A percentile compares a stretch with the other conserved stretches of the same genome.
Conservation (phyloP, 257 asterid species). For the Gentiana dahurica region DNA sequence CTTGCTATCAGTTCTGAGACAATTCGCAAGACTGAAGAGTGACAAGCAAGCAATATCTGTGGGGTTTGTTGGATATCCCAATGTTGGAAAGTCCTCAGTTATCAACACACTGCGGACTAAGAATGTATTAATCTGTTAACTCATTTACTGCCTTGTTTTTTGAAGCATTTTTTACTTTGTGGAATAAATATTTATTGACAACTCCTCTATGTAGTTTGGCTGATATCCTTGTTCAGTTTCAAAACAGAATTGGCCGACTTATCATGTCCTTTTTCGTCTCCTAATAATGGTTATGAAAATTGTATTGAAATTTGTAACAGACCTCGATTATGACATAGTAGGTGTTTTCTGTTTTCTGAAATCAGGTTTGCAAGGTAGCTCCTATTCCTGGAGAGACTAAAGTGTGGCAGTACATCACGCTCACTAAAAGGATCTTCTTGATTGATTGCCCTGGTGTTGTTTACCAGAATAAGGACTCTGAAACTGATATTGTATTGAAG, state of each 20-base stretch:
- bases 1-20: conserved; percentile 81
- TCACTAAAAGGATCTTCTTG: conserved; percentile 79
- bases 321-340: not conserved
- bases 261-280: too few species aligned
- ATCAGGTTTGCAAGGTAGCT: conserved; percentile 89
- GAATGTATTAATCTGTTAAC: conserved; percentile 37
- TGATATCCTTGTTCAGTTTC: too few species aligned
- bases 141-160: too few species aligned
- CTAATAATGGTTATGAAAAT: too few species aligned
- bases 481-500: conserved; percentile 90
- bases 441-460: conserved; percentile 98
- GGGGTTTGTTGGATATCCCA: conserved; percentile 95
- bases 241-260: too few species aligned
- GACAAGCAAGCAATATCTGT: conserved; percentile 98
- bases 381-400: conserved; percentile 98
- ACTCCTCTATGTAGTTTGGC: too few species aligned
- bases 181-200: too few species aligned
- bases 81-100: conserved; percentile 96
- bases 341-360: conserved; percentile 1
- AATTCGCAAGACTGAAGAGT: conserved; percentile 76
- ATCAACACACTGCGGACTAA: conserved; percentile 94
- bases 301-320: too few species aligned
- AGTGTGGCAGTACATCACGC: conserved; percentile 97
- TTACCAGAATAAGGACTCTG: conserved; percentile 70
- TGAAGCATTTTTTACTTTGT: too few species aligned